A percentile compares a stretch with the other conserved stretches of the same genome.
Conservation (phyloP, 768 basidiomycete genomes). For the Boletus sp. region DNA sequence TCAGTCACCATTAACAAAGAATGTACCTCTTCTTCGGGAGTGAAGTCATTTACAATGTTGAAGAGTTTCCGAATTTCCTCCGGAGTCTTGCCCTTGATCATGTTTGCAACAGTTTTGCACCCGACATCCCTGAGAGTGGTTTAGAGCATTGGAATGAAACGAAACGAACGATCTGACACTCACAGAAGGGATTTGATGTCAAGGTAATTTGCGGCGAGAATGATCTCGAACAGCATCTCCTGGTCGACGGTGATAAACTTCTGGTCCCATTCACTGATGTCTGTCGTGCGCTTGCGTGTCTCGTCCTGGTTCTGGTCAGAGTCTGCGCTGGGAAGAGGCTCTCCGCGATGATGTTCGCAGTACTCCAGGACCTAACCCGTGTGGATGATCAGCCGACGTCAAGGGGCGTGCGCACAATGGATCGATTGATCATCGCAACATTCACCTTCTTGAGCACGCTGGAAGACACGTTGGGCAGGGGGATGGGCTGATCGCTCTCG, state of each 20-base stretch:
- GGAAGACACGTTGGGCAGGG: slow-evolving; percentile 90
- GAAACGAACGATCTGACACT: slow-evolving; percentile 27
- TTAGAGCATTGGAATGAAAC: slow-evolving; percentile 1
- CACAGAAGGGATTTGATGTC: slow-evolving; percentile 98
- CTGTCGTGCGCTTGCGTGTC: slow-evolving; percentile 95
- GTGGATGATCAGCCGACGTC: slow-evolving; percentile 1
- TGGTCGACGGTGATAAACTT: slow-evolving; percentile 99
- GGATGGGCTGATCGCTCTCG: slow-evolving; percentile 92
- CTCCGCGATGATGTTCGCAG: slow-evolving; percentile 98
- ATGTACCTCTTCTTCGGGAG: slow-evolving; percentile 95
- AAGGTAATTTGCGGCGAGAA: slow-evolving; percentile 98
- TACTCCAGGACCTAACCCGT: slow-evolving; percentile 87
- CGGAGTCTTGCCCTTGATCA: slow-evolving; percentile 99
- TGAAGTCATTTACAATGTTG: slow-evolving; percentile 98
- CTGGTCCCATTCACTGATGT: slow-evolving; percentile 99
- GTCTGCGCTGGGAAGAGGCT: slow-evolving; percentile 89
- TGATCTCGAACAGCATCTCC: slow-evolving; percentile 99
- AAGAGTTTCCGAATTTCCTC: slow-evolving; percentile 99
- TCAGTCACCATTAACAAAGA: not conserved
- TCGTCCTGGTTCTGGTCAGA: slow-evolving; percentile 85
- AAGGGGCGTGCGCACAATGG: not conserved
- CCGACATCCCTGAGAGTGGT: slow-evolving; percentile 76
- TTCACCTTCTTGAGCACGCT: slow-evolving; percentile 89
- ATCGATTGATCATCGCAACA: slow-evolving; percentile 1
- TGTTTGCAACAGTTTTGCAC: slow-evolving; percentile 99